A percentile compares a stretch with the other conserved stretches of the same genome.
Evolutionary conservation across 306 rosid species (phyloP).

Genomic region (Casuarina cunninghamiana): DNA sequence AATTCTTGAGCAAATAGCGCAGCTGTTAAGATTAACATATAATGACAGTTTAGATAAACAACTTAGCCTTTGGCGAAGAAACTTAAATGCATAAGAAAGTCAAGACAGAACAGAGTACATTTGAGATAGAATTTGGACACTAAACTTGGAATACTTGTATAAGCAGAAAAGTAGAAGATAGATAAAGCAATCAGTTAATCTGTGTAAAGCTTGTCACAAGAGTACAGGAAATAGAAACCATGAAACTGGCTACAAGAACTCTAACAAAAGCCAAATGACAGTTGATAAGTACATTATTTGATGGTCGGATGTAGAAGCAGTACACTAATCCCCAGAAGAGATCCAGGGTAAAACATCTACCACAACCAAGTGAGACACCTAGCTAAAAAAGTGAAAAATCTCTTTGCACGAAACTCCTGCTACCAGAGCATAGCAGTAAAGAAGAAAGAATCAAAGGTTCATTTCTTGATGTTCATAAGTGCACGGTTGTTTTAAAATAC

Average conservation of each 20-base stretch:
- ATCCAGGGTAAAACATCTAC: not conserved
- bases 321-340: not conserved
- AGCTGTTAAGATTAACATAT: slow-evolving; percentile 48
- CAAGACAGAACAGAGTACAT: slow-evolving; percentile 9
- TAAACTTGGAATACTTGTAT: not conserved
- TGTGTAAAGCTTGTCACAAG: not conserved
- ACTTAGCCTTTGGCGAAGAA: slow-evolving; percentile 18
- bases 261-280: not conserved
- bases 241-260: not conserved
- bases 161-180: slow-evolving; percentile 11
- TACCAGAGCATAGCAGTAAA: no score
- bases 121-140: not conserved
- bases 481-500: not conserved
- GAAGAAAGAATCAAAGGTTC: not conserved
- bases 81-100: not conserved
- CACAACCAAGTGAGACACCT: not conserved
- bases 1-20: slow-evolving; percentile 47
- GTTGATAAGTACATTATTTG: not conserved
- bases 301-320: not conserved
- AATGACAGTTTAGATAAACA: slow-evolving; percentile 9
- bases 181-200: not conserved
- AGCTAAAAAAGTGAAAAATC: not conserved
- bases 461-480: not conserved
- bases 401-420: not conserved
- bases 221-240: not conserved